A percentile compares a stretch with the other conserved stretches of the same genome.
Conservation (phyloP, 257 asterid species). For the Solanum pennellii region DNA sequence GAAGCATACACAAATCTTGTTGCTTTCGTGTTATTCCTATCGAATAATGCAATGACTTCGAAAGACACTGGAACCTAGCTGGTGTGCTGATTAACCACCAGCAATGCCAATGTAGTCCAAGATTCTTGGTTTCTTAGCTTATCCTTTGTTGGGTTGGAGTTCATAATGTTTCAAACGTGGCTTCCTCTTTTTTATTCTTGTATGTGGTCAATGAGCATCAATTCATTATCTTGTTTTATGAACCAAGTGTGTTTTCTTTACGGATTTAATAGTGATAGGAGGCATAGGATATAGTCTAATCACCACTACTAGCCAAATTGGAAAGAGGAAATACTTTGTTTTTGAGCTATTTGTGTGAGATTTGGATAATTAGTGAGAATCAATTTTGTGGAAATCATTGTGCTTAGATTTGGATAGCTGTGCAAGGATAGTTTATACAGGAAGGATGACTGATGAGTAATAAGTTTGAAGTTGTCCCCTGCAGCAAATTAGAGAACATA, state of each 20-base stretch:
- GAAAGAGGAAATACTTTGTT: not conserved
- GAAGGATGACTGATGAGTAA: not conserved
- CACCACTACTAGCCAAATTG: not conserved
- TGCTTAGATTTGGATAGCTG: not conserved
- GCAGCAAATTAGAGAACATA: not conserved
- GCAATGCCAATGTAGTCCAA: not conserved
- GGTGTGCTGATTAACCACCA: not conserved
- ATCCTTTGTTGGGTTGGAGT: not conserved
- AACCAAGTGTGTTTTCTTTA: not conserved
- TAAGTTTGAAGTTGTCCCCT: not conserved
- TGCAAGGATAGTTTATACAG: not conserved
- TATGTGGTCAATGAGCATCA: not conserved
- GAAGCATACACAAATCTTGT: not conserved
- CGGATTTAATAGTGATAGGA: not conserved
- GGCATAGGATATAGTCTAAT: not conserved
- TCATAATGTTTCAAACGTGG: not conserved
- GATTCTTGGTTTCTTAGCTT: not conserved
- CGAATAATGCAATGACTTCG: not conserved
- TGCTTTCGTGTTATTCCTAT: not conserved
- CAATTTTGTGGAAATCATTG: not conserved
- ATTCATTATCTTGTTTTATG: not conserved
- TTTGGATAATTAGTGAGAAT: not conserved
- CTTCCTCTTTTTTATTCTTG: not conserved
- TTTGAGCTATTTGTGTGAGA: not conserved
- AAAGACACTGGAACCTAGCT: not conserved